Base-by-base conservation (phyloP, 768 basidiomycete species). In the Sporobolomyces roseus region DNA sequence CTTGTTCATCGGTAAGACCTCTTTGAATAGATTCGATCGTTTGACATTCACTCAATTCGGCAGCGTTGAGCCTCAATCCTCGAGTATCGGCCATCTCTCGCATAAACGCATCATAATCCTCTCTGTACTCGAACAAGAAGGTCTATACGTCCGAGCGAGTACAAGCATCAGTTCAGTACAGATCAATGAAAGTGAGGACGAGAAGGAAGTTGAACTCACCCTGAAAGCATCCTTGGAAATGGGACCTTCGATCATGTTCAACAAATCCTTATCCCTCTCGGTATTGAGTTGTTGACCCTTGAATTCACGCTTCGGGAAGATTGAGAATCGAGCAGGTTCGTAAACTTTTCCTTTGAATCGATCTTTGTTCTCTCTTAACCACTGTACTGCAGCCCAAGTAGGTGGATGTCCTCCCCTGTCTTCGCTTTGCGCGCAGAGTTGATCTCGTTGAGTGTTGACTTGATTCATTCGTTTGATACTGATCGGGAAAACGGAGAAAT, bases 291-390 rank as follows among this genome's bases (percentile, higher is more conserved):
- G 30, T 35, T 36, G 81, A 1, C 85, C 84, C 66, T 82, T 90
- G 46, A 76, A 72, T 74, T 78, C 80, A 77, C 92, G 83, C 21
- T 86, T 85, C 19, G 94, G 83, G 25, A 80, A 86, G 48, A 91
- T 79, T 17, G 84, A 84, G 65, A 99, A 82, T 73, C 86, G 81
- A 0, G 92, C 86, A 21, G 96, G 94, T 78, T 93, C 90, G 66
- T 88, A 85, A n/a, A 97, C 86, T 61, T 87, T 83, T 84, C 86
- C 87, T 77, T 84, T 85, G 81, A 98, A 92, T 65, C 80, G 79
- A 68, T 83, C 55, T 53, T 80, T 82, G 43, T 68, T 62, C 17
- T 81, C 74, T 19, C 89, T 83, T 52, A 93, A 80, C 90, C 91
- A 93, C 4, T 82, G 65, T 3, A 91, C 86, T 3, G 85, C 86